Evolutionary conservation across 495 filamentous ascomycete genomes (phyloP), one percentile per base, ranked within the genome.

Genomic region (Sphaerosporella brunnea): DNA sequence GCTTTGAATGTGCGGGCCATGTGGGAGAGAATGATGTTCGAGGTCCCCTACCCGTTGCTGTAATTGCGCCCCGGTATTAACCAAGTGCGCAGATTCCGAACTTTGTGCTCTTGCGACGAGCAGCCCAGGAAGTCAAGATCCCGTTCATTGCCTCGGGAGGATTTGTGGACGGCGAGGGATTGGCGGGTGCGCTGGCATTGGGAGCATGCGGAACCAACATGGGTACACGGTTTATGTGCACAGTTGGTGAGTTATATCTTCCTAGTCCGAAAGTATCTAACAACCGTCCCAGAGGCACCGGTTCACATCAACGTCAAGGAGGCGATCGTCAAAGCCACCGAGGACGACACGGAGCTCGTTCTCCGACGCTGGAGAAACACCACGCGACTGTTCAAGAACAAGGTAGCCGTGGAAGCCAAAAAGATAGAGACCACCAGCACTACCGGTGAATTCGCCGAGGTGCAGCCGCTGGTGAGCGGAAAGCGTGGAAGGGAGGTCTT

Each of bases 161-260:
- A 4, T 95, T 96, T 58, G 90, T 85, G 13, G 90, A 97, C 62
- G 90, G 90, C 1, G 77, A 95, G 53, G 90, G 90, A 4, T 70
- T 97, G 16, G 90, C 90, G 1, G 90, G 90, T 15, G 90, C 90
- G n/a, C 64, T 97, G 48, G 75, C 73, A 21, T 73, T 97, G 11
- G 90, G 90, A 3, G 90, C 90, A 0, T 86, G 88, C 63, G 90
- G 90, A 49, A 82, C 95, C 62, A 97, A 97, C 65, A 87, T 93
- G 85, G 85, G 84, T 36, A 95, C 86, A 7, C 71, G 86, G 19
- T 93, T 95, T 65, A 85, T 93, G 78, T 84, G 80, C 65, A 95
- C 87, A 4, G 73, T 87, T 15, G 28, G 28, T 32, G 13, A 5
- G 28, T 13, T n/a, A n/a, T n/a, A n/a, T n/a, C n/a, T n/a, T n/a